These are phyloP conservation scores for Polymyxa betae DNA, from an alignment of 208 protist species.

Conservation along the genomic window DNA sequence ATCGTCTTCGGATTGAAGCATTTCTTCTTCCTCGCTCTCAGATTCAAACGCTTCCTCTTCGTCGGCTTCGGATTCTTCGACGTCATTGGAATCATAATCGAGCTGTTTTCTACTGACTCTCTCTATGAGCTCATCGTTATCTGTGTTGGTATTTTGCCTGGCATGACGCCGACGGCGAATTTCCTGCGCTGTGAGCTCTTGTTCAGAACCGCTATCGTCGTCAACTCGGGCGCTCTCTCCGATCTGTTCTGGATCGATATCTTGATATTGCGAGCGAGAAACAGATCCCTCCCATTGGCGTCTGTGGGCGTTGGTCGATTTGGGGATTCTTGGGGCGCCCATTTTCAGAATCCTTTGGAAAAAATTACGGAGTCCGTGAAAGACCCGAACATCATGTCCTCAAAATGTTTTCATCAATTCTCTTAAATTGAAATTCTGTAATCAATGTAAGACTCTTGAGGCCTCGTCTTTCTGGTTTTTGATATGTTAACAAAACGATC, in stretches of 20 bases:
- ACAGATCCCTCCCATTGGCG: not conserved
- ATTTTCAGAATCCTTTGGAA: not conserved
- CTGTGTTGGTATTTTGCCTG: not conserved
- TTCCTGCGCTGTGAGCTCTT: not conserved
- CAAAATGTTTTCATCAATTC: too few species aligned
- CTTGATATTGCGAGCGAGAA: not conserved
- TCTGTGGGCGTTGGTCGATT: not conserved
- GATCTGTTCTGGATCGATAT: slow-evolving; percentile 21
- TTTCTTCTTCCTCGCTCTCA: not conserved
- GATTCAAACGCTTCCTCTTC: not conserved
- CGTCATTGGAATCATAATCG: not conserved
- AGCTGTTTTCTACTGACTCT: not conserved
- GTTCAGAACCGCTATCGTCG: not conserved
- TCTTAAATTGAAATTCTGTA: too few species aligned
- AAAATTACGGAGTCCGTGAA: too few species aligned
- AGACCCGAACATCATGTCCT: too few species aligned
- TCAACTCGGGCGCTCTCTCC: not conserved
- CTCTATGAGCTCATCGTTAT: not conserved
- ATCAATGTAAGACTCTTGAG: too few species aligned
- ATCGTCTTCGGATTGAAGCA: not conserved
- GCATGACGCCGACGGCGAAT: not conserved
- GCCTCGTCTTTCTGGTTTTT: too few species aligned
- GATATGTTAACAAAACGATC: too few species aligned
- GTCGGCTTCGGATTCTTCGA: not conserved
- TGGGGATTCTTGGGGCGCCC: not conserved